Evolutionary conservation across 495 filamentous ascomycete species (phyloP).

Genomic region (Pyrenula massariospora): DNA sequence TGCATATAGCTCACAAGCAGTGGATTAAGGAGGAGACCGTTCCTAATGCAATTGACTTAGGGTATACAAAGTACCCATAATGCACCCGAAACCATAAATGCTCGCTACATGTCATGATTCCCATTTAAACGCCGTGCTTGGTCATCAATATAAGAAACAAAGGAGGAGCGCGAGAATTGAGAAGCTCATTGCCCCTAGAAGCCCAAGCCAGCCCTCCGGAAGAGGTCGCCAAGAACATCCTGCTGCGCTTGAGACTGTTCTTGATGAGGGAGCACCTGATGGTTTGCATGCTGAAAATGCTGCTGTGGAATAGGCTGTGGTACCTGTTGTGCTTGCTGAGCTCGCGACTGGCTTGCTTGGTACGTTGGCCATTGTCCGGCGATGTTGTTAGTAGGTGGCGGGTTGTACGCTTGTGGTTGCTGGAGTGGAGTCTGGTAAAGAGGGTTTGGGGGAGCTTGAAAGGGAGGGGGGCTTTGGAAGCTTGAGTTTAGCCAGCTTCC

Average conservation of each 20-base stretch:
- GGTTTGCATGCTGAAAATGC: not conserved
- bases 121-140: no score
- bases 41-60: no score
- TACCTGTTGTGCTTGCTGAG: conserved; percentile 5
- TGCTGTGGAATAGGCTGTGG: conserved; percentile 1
- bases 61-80: no score
- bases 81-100: no score
- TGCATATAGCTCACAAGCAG: no score
- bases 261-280: not conserved
- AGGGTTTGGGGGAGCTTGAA: not conserved
- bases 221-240: conserved; percentile 22
- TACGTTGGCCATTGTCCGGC: conserved; percentile 35
- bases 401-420: not conserved
- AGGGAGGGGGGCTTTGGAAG: not conserved
- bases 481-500: not conserved
- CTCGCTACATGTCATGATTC: no score
- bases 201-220: conserved; percentile 26
- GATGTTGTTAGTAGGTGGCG: conserved; percentile 25
- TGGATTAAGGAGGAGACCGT: no score
- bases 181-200: not conserved
- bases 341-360: conserved; percentile 3
- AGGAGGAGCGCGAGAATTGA: no score
- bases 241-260: not conserved
- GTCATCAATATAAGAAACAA: no score
- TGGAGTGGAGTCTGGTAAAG: not conserved